Percentiles rank a stretch among this genome's conserved stretches.
These are phyloP conservation scores for Penstemon davidsonii DNA, from an alignment of 257 asterid species.

Conservation along the genomic window DNA sequence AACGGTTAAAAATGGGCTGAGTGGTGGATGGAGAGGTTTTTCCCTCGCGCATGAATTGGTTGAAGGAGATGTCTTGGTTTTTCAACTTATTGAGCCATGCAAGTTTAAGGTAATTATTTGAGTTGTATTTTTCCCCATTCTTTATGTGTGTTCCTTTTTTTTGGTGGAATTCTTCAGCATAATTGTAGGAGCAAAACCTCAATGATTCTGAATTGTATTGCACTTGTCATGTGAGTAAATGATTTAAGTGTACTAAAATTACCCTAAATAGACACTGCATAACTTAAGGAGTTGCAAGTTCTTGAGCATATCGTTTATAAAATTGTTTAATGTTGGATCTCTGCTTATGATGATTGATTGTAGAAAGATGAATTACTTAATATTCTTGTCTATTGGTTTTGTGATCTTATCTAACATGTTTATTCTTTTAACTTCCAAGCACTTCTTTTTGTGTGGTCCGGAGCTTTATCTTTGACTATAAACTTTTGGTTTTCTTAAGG, in stretches of 20 bases:
- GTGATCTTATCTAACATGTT: background rate
- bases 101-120: constrained; percentile 39
- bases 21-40: constrained; percentile 81
- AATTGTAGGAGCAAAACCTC: background rate
- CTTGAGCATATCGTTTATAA: no score
- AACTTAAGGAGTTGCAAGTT: no score
- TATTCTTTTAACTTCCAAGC: background rate
- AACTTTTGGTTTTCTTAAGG: constrained; percentile 35
- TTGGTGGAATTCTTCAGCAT: background rate
- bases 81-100: constrained; percentile 49
- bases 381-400: background rate
- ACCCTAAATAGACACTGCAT: no score
- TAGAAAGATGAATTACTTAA: background rate
- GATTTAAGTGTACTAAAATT: no score
- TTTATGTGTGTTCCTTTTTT: background rate
- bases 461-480: background rate
- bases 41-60: constrained; percentile 52
- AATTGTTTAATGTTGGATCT: no score
- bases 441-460: background rate
- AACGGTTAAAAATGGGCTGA: constrained; percentile 47
- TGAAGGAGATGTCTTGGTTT: constrained; percentile 58
- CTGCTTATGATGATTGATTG: no score
- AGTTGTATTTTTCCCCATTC: background rate
- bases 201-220: background rate
- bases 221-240: no score